Conservation (phyloP, 2,329 filamentous ascomycete genomes). For the Colletotrichum agaves region DNA sequence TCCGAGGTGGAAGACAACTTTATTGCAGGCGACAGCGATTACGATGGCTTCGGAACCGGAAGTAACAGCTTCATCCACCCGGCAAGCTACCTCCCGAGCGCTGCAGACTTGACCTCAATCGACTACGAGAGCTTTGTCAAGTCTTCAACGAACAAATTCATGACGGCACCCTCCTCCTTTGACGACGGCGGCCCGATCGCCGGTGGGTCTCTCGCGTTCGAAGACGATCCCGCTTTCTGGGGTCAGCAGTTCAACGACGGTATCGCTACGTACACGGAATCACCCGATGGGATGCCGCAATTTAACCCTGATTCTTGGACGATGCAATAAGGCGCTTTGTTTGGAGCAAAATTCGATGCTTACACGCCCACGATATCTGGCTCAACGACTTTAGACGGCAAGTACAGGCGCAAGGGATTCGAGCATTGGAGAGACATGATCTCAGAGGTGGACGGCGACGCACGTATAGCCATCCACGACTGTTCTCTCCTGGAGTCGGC, state of each 20-base stretch:
- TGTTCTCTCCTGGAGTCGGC: slow-evolving; percentile 25
- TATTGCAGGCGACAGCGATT: slow-evolving; percentile 59
- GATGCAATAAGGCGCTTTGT: slow-evolving; percentile 26
- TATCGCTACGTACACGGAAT: slow-evolving; percentile 45
- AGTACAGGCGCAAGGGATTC: slow-evolving; percentile 34
- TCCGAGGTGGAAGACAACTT: slow-evolving; percentile 73
- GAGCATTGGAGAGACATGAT: slow-evolving; percentile 16
- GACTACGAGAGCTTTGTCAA: slow-evolving; percentile 68
- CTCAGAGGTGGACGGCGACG: neutral
- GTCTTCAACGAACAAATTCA: slow-evolving; percentile 57
- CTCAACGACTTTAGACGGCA: slow-evolving; percentile 34
- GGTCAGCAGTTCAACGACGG: slow-evolving; percentile 56
- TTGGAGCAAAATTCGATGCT: slow-evolving; percentile 18
- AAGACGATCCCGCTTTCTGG: slow-evolving; percentile 64
- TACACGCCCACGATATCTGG: slow-evolving; percentile 30
- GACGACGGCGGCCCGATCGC: slow-evolving; percentile 52
- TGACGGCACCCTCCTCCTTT: slow-evolving; percentile 51
- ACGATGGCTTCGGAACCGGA: slow-evolving; percentile 58
- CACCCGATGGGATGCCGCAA: slow-evolving; percentile 41
- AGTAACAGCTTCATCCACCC: slow-evolving; percentile 52
- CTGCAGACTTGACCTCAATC: slow-evolving; percentile 59
- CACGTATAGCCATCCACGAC: neutral
- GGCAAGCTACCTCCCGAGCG: slow-evolving; percentile 52
- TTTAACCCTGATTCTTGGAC: slow-evolving; percentile 34
- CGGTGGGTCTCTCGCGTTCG: slow-evolving; percentile 56